Evolutionary conservation across 164 flowering plant species (phyloP).

Genomic region (Magnolia officinalis): DNA sequence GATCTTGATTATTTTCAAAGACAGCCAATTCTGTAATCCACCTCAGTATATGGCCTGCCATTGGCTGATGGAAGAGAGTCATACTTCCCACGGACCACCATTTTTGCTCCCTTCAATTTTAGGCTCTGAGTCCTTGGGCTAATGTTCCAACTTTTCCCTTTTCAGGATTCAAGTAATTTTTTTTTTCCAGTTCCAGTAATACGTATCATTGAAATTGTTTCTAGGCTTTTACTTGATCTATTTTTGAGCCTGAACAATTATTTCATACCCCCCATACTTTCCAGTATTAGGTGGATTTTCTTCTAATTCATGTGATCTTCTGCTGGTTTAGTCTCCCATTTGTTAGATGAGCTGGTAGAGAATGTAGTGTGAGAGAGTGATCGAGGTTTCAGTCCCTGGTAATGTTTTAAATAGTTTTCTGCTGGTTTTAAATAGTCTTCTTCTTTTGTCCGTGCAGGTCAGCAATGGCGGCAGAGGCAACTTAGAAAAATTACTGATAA

Average conservation of each 20-base stretch:
- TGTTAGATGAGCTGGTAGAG: neutral
- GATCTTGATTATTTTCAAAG: too few species aligned
- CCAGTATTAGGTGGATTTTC: neutral
- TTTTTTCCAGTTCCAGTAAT: neutral
- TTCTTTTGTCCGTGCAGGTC: constrained; percentile 40
- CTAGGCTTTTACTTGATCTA: neutral
- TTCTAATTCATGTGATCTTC: neutral
- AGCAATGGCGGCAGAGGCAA: constrained; percentile 72
- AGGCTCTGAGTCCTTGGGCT: too few species aligned
- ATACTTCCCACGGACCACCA: too few species aligned
- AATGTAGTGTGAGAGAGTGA: too few species aligned
- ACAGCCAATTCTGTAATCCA: too few species aligned
- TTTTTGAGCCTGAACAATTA: neutral
- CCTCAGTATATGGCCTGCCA: too few species aligned
- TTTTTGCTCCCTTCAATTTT: too few species aligned
- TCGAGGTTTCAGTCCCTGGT: neutral
- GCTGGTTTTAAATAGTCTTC: neutral
- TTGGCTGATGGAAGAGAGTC: too few species aligned
- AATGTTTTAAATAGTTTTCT: neutral
- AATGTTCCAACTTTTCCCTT: neutral
- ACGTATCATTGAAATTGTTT: too few species aligned
- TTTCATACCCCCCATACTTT: neutral
- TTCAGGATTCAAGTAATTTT: neutral
- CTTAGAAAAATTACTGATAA: constrained; percentile 57
- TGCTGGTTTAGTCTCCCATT: neutral